Evolutionary conservation across 176 grass and related monocot genomes (phyloP).

Genomic region (Echinochloa phyllopogon): DNA sequence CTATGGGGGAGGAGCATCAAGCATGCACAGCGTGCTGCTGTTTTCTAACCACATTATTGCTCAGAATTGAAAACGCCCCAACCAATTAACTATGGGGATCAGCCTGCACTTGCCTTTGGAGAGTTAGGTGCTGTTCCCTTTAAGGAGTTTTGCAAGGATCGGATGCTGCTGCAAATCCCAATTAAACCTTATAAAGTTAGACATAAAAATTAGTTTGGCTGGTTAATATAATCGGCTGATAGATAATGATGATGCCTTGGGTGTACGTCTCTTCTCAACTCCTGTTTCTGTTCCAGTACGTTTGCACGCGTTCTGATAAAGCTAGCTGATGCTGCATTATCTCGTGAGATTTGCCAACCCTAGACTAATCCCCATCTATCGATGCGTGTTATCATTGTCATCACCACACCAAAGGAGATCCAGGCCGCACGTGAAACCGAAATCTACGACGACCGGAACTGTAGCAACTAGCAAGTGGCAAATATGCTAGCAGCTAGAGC

Average conservation of each 20-base stretch:
- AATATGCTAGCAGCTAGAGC: slow-evolving; percentile 8
- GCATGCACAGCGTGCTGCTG: slow-evolving; percentile 42
- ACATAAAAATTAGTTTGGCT: neutral
- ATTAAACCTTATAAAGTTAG: neutral
- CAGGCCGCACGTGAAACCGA: slow-evolving; percentile 34
- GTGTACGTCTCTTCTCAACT: neutral
- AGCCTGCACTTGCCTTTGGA: slow-evolving; percentile 22
- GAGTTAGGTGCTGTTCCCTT: slow-evolving; percentile 49
- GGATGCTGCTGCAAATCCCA: slow-evolving; percentile 45
- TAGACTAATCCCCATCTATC: neutral
- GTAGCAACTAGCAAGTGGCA: slow-evolving; percentile 4
- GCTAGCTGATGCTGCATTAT: neutral
- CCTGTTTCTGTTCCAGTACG: neutral
- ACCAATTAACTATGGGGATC: slow-evolving; percentile 21
- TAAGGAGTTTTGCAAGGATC: slow-evolving; percentile 48
- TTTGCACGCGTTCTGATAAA: neutral
- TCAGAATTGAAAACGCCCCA: slow-evolving; percentile 20
- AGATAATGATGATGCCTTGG: neutral
- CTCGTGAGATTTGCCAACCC: neutral
- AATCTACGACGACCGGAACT: slow-evolving; percentile 2
- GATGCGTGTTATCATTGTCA: neutral
- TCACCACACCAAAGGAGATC: neutral
- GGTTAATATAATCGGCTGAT: neutral
- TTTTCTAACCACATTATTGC: slow-evolving; percentile 46
- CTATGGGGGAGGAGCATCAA: slow-evolving; percentile 34